phyloP scores from a whole-genome alignment of 2,329 filamentous ascomycete species.

The Hypoxylon sp. region DNA sequence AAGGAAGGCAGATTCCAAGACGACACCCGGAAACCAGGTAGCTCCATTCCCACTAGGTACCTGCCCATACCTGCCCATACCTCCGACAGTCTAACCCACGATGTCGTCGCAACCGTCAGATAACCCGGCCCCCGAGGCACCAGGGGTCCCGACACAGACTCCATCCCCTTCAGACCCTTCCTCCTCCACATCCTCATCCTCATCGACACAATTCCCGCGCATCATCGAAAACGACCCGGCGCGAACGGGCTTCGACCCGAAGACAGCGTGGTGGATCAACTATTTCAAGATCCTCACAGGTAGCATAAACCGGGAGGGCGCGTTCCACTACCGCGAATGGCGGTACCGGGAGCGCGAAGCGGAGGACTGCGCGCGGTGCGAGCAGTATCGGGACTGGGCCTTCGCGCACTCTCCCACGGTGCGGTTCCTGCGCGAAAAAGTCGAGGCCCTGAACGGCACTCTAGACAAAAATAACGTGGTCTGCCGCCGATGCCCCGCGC shows the following conservation, averaged over 20 bases:
- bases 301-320: constrained; percentile 76
- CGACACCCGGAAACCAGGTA: constrained; percentile 6
- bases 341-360: constrained; percentile 82
- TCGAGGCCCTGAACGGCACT: constrained; percentile 81
- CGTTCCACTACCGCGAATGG: constrained; percentile 82
- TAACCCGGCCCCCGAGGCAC: constrained; percentile 25
- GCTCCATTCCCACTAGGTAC: constrained; percentile 5
- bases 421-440: constrained; percentile 87
- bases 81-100: constrained; percentile 17
- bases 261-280: constrained; percentile 79
- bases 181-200: constrained; percentile 14
- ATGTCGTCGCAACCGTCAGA: constrained; percentile 44
- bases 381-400: constrained; percentile 85
- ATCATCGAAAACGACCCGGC: constrained; percentile 70
- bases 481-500: constrained; percentile 81
- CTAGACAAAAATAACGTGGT: constrained; percentile 82
- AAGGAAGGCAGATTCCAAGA: constrained; percentile 10
- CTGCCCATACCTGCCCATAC: constrained; percentile 9
- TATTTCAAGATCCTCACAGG: constrained; percentile 87
- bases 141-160: constrained; percentile 9
- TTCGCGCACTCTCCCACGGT: constrained; percentile 88
- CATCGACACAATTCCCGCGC: constrained; percentile 47
- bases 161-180: constrained; percentile 18
- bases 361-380: constrained; percentile 84
- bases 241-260: constrained; percentile 74